Evolutionary conservation across 2,329 filamentous ascomycete genomes (phyloP), one percentile per base, ranked within the genome.

Genomic region (Fusarium chuoi): DNA sequence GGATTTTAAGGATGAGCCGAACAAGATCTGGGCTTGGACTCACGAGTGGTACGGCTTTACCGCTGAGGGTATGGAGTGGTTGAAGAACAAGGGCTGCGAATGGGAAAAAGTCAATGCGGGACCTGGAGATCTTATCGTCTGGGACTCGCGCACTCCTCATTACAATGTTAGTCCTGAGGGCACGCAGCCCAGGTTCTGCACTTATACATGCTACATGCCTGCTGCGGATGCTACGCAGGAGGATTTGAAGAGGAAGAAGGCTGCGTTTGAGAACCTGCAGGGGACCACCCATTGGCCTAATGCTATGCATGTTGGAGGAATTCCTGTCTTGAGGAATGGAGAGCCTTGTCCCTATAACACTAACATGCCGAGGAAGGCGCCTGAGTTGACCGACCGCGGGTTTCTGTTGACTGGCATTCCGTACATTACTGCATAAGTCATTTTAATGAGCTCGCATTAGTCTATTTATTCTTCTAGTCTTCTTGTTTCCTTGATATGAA

Each of bases 341-440:
- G 41, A 68, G 30, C 65, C 65, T 48, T 68, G 65, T 28, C 65
- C 65, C 18, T 68, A 68, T 5, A 68, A 68, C 7, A 68, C 65
- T 1, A 42, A 42, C 3, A 68, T 24, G 41, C 65, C 65, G 0
- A 61, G 63, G 3, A 36, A 67, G 20, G 35, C 17, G 1, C 63
- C 63, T 0, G 46, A 68, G 24, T 26, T 68, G 26, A 68, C 63
- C 0, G 17, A 42, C 1, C 51, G 65, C 1, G 65, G 65, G 0
- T 68, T 68, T 13, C 8, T 68, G 35, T 33, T 68, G 30, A 68
- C 63, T 9, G 65, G 65, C 0, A 68, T 68, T 24, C 65, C 65
- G 20, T 68, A 68, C 1, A 68, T 68, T 6, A 42, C 44, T 10
- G 30, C n/a, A 22, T 66, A 7, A 7, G 3, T 0, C 2, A 20